Percentiles rank a stretch among this genome's conserved stretches.
Conservation (phyloP, 2,329 filamentous ascomycete species). For the Arthrinium phaeospermum region DNA sequence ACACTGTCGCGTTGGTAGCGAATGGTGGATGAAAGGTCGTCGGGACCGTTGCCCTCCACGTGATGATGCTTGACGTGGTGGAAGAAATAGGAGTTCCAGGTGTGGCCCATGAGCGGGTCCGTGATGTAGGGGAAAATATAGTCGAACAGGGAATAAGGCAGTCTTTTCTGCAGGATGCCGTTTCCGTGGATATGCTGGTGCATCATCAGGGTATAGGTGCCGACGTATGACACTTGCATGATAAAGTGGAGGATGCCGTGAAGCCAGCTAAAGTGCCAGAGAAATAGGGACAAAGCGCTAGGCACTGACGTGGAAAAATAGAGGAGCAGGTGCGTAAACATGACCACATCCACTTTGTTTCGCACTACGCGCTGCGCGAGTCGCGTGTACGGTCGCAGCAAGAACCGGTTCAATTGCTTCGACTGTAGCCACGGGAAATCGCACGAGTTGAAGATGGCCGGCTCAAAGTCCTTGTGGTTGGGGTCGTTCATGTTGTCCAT, state of each 20-base stretch:
- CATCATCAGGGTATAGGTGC: slow-evolving; percentile 80
- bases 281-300: slow-evolving; percentile 67
- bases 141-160: slow-evolving; percentile 59
- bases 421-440: slow-evolving; percentile 52
- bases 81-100: slow-evolving; percentile 85
- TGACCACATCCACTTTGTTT: slow-evolving; percentile 74
- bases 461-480: slow-evolving; percentile 52
- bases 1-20: slow-evolving; percentile 75
- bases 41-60: slow-evolving; percentile 79
- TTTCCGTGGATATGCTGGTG: slow-evolving; percentile 84
- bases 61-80: slow-evolving; percentile 89
- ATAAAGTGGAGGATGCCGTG: slow-evolving; percentile 70
- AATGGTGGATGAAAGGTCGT: slow-evolving; percentile 77
- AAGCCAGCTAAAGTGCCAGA: slow-evolving; percentile 67
- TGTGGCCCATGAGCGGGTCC: slow-evolving; percentile 81
- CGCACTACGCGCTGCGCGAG: slow-evolving; percentile 64
- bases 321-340: slow-evolving; percentile 76
- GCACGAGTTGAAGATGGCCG: slow-evolving; percentile 59
- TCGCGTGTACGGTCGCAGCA: slow-evolving; percentile 65
- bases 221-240: slow-evolving; percentile 72
- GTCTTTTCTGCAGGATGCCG: slow-evolving; percentile 66
- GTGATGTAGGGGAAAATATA: slow-evolving; percentile 72
- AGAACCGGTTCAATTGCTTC: slow-evolving; percentile 48
- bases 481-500: slow-evolving; percentile 54
- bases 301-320: slow-evolving; percentile 74